Base-by-base conservation (phyloP, 371 early-diverging fungal species). In the Zancudomyces culisetae region DNA sequence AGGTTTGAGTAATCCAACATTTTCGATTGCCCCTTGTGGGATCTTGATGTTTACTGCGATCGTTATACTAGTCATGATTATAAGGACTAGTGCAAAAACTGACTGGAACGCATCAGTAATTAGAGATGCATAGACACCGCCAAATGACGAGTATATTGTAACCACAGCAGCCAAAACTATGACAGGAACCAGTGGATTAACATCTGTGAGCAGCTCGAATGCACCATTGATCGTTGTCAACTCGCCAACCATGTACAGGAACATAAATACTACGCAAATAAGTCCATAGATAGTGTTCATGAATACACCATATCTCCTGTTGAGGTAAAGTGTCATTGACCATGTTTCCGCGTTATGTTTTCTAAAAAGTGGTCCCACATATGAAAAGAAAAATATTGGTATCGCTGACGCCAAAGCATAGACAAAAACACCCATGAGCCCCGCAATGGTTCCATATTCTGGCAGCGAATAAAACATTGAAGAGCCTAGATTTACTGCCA, bases 61-160 rank as follows among this genome's bases (percentile, higher is more conserved):
- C 10, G 60, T 59, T 27, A 72, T 55, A 27, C 50, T 60, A 8
- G 69, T 61, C 18, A 72, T 49, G 1, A 65, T 21, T 39, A 72
- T 61, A 27, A 72, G 59, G 29, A 61, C 51, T 23, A 49, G 18
- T 2, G 27, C 48, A 27, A 47, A 27, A 3, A 47, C 35, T 10
- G 10, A 61, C 55, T 72, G 72, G 45, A 72, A 57, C 19, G 66
- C 60, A 42, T 72, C 72, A 26, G 72, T 72, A 43, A 72, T 47
- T 27, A 72, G 53, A 24, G 73, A 72, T 1, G 72, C 70, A 46
- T 60, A 65, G 13, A 72, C 61, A n/a, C 72, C 72, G 54, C 72
- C 72, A 56, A 70, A 66, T 2, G 70, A 63, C 26, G 70, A 67
- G 49, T 68, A 71, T 6, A 63, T 55, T 2, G 66, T 64, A 18